A percentile compares a stretch with the other conserved stretches of the same genome.
Evolutionary conservation across 345 rosid genomes (phyloP).

Genomic region (Sonneratia caseolaris): DNA sequence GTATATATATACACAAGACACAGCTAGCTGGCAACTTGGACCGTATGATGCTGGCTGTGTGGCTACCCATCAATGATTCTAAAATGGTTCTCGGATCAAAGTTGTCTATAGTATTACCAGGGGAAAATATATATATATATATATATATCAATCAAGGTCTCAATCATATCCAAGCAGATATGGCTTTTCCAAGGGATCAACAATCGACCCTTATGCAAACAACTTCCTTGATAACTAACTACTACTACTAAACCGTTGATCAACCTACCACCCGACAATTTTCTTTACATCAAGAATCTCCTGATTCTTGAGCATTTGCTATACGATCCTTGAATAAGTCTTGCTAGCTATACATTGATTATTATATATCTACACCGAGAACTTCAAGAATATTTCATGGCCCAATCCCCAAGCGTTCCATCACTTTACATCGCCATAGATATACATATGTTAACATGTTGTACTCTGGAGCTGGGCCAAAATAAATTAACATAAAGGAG

Average conservation of each 20-base stretch:
- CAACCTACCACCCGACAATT: not conserved
- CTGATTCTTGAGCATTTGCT: not conserved
- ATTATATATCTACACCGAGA: too few species aligned
- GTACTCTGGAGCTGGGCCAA: too few species aligned
- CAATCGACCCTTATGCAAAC: not conserved
- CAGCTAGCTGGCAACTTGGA: slow-evolving; percentile 1
- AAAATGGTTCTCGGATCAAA: not conserved
- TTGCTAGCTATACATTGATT: too few species aligned
- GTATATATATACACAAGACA: not conserved
- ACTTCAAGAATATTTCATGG: too few species aligned
- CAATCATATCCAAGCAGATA: not conserved
- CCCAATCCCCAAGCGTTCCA: too few species aligned
- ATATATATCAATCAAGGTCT: not conserved
- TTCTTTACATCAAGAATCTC: not conserved
- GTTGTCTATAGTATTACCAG: not conserved
- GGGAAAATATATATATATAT: not conserved
- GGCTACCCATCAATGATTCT: not conserved
- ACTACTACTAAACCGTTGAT: not conserved
- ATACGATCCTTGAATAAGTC: too few species aligned
- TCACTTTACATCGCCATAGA: too few species aligned
- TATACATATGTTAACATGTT: too few species aligned
- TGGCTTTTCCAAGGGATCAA: not conserved
- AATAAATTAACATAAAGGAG: too few species aligned
- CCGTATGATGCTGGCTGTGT: not conserved
- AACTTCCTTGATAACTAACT: not conserved